These are phyloP conservation scores for Carex pumila DNA, from an alignment of 176 grass and related monocot species.

Conservation along the genomic window DNA sequence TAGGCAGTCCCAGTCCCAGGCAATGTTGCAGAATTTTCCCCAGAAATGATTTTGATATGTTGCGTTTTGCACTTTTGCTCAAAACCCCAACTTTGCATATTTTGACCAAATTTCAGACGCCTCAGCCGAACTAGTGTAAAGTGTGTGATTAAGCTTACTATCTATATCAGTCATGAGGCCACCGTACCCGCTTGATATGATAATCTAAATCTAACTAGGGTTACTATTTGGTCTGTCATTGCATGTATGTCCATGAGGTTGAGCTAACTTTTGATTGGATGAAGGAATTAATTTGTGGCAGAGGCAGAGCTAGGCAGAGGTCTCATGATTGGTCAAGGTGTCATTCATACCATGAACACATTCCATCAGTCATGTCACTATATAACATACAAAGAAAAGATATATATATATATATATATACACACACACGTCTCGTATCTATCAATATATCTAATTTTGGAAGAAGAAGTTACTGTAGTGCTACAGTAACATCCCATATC, in stretches of 20 bases:
- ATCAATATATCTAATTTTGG: too few relatives aligned
- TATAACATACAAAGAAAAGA: background rate
- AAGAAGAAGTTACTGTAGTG: too few relatives aligned
- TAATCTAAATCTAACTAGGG: conserved; percentile 10
- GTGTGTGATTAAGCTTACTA: conserved; percentile 27
- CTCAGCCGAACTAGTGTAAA: conserved; percentile 7
- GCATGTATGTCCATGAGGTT: conserved; percentile 8
- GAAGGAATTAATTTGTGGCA: conserved; percentile 16
- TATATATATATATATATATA: background rate
- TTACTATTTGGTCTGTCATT: conserved; percentile 13
- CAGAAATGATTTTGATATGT: background rate
- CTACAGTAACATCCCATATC: too few relatives aligned
- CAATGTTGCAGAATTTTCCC: background rate
- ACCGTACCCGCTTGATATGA: background rate
- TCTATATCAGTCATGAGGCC: conserved; percentile 23
- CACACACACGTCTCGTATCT: background rate
- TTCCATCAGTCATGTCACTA: conserved; percentile 22
- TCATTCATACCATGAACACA: conserved; percentile 22
- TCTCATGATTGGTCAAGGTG: conserved; percentile 23
- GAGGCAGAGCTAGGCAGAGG: background rate
- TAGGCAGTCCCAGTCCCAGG: background rate
- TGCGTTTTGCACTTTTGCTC: background rate
- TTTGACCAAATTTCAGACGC: background rate
- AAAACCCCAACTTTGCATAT: background rate
- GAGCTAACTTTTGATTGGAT: conserved; percentile 24